Percentiles rank a stretch among this genome's conserved stretches.
These are phyloP conservation scores for Diaporthe velutina DNA, from an alignment of 2,329 filamentous ascomycete genomes.

Conservation along the genomic window DNA sequence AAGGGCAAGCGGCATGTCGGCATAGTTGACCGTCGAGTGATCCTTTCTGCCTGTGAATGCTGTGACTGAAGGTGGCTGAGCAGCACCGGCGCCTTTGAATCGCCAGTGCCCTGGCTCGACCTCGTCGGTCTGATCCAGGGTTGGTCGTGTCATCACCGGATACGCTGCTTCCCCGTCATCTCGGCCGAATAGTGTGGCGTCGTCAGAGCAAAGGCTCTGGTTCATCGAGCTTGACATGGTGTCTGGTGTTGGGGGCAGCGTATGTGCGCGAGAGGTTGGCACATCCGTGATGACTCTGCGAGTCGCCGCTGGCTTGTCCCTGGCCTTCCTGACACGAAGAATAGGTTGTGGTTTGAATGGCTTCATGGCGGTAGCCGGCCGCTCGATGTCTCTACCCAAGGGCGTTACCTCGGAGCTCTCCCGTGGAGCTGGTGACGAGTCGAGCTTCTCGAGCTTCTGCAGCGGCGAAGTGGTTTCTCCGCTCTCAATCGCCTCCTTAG, in stretches of 20 bases:
- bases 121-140: conserved; percentile 14
- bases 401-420: conserved; percentile 39
- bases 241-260: conserved; percentile 70
- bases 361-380: conserved; percentile 18
- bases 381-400: neutral
- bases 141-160: neutral
- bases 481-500: conserved; percentile 17
- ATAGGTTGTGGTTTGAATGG: conserved; percentile 23
- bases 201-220: conserved; percentile 63
- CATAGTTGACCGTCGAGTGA: conserved; percentile 44
- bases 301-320: conserved; percentile 57
- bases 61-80: conserved; percentile 49
- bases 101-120: conserved; percentile 34
- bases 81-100: conserved; percentile 21
- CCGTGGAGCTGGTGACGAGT: conserved; percentile 45
- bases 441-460: conserved; percentile 63
- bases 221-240: conserved; percentile 69
- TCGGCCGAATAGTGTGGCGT: conserved; percentile 56
- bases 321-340: conserved; percentile 51
- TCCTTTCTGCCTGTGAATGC: conserved; percentile 50
- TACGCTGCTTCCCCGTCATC: conserved; percentile 50
- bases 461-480: conserved; percentile 57
- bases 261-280: conserved; percentile 55
- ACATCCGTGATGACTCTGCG: conserved; percentile 64
- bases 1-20: conserved; percentile 48